Base-by-base conservation (phyloP, 129 eudicot genomes). In the Logfia minima region DNA sequence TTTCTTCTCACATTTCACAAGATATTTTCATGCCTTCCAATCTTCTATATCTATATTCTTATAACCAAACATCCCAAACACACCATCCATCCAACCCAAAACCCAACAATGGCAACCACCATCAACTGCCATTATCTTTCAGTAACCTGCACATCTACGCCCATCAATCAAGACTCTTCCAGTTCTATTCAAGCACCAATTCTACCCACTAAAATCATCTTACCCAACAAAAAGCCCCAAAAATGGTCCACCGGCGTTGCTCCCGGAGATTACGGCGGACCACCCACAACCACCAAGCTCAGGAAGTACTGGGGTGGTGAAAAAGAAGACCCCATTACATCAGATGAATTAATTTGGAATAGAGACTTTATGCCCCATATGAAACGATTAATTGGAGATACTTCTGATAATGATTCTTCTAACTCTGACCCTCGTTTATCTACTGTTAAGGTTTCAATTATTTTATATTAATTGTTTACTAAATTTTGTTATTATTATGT, bases 161-260 rank as follows among this genome's bases (percentile, higher is more conserved):
- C 91, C 74, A 43, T 56, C 8, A 58, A 89, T 81, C 70, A 72
- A 75, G 58, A 56, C 51, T 34, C 35, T 18, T 67, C 55, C 17
- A 41, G 14, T 24, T 32, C 80, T 26, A 5, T 18, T 19, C 83
- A 43, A 75, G 51, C 70, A 77, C 39, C 85, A 24, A 24, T 79
- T 37, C 70, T 63, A 17, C 96, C 96, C 72, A 92, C 99, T 24
- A 95, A 95, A 75, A 82, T 95, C 70, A 83, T 95, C 16, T 86
- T 95, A 7, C 99, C 99, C 34, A 81, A 86, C 75, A 89, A 89
- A 75, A 95, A 92, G 87, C 94, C 99, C 26, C 32, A 75, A 84
- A 95, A 95, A 84, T 95, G 97, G 97, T 87, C 99, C 78, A 92
- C 92, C 48, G 99, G 99, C 32, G 90, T 84, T 2, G 94, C 92